Base-by-base conservation (phyloP, 116 monocot genomes). In the Phalaenopsis hybrid region DNA sequence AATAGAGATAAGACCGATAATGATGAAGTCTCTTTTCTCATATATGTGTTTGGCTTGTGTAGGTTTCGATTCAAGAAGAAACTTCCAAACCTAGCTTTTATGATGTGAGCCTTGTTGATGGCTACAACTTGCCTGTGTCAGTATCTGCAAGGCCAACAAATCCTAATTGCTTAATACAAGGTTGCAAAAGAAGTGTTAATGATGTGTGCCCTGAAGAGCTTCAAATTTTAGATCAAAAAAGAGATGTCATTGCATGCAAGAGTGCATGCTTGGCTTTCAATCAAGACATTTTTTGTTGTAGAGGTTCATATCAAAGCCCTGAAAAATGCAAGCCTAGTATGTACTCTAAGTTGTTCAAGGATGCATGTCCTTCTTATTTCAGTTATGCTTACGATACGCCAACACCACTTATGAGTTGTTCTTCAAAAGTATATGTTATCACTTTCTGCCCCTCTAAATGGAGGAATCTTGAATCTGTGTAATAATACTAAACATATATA, bases 371-470 rank as follows among this genome's bases (percentile, higher is more conserved):
- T 8, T 85, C 86, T 1, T 94, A 92, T 77, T 61, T 85, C 59
- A 92, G 92, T 75, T 94, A 90, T 75, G 90, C 90, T 21, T 94
- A 75, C 72, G 94, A 94, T 81, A 44, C 83, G 25, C 83, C 87
- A 44, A 0, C 85, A 3, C 85, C 86, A 1, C 48, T 86, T 2
- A 74, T 85, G 76, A 84, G 57, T 6, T 92, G 94, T 79, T 80
- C 44, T 34, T 80, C 87, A 10, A 77, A 81, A 9, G 85, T 80
- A 2, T 94, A 81, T 78, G 78, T 87, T 34, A 82, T 94, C 59
- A 90, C 88, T 17, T 92, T 94, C 81, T 92, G 94, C 70, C 92
- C 94, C 57, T 84, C 86, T 12, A 90, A 82, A 68, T 92, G 92
- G 91, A 75, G 75, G 5, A 23, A 23, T 70, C 33, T 12, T 13